A percentile compares a stretch with the other conserved stretches of the same genome.
Evolutionary conservation across 805 yeast genomes (phyloP).

Genomic region (Scheffersomyces ergatensis): DNA sequence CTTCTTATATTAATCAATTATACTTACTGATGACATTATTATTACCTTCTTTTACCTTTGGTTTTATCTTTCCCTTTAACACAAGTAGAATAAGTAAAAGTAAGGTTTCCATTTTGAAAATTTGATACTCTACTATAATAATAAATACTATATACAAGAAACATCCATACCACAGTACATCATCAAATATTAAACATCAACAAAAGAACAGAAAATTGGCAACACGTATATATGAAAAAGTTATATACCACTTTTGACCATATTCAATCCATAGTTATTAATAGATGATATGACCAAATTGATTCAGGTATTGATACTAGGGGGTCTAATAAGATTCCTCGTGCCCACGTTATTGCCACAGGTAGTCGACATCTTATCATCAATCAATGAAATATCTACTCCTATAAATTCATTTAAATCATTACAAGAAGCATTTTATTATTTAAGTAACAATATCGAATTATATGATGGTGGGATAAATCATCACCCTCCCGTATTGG

Average conservation of each 20-base stretch:
- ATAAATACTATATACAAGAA: too few relatives aligned
- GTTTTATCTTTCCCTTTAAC: too few relatives aligned
- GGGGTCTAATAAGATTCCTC: slow-evolving; percentile 31
- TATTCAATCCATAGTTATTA: too few relatives aligned
- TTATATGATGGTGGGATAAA: slow-evolving; percentile 84
- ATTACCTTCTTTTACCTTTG: too few relatives aligned
- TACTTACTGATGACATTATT: slow-evolving; percentile 6
- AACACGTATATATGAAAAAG: too few relatives aligned
- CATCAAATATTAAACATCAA: too few relatives aligned
- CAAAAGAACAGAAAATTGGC: too few relatives aligned
- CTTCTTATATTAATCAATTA: background rate
- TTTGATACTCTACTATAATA: too few relatives aligned
- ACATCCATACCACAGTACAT: background rate
- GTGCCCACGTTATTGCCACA: slow-evolving; percentile 35
- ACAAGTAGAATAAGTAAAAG: too few relatives aligned
- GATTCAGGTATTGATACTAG: slow-evolving; percentile 19
- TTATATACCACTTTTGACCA: too few relatives aligned
- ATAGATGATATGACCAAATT: slow-evolving; percentile 17
- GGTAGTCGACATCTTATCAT: slow-evolving; percentile 22
- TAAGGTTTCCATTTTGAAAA: too few relatives aligned
- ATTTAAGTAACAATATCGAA: slow-evolving; percentile 52
- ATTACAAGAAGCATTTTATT: slow-evolving; percentile 46
- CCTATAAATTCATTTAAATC: slow-evolving; percentile 68
- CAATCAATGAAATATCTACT: slow-evolving; percentile 63
- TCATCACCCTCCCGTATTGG: slow-evolving; percentile 79